Evolutionary conservation across 345 rosid species (phyloP).

Genomic region (Eucalyptus decipiens): DNA sequence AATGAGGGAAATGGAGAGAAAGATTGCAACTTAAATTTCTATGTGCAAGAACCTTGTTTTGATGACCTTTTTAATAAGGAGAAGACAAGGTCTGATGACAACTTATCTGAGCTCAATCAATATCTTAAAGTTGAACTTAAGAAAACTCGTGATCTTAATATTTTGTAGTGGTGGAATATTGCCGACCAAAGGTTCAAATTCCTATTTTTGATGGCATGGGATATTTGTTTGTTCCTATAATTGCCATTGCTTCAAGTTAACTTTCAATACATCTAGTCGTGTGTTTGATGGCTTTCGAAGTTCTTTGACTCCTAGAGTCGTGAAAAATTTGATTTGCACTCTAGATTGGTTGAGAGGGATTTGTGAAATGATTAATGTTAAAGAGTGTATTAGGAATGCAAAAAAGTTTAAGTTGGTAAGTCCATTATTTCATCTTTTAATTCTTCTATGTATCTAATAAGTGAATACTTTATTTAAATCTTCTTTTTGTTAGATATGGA

Average conservation of each 20-base stretch:
- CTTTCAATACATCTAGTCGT: fast-evolving
- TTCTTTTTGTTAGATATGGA: not conserved
- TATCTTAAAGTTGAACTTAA: not conserved
- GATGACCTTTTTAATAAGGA: too few relatives aligned
- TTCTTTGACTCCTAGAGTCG: not conserved
- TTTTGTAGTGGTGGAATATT: not conserved
- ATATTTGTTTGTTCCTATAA: not conserved
- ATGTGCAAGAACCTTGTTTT: not conserved
- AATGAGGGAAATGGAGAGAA: too few relatives aligned
- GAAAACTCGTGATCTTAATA: not conserved
- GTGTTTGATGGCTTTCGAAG: too few relatives aligned
- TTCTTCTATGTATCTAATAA: too few relatives aligned
- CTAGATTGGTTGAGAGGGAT: too few relatives aligned
- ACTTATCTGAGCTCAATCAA: not conserved
- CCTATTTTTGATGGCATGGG: not conserved
- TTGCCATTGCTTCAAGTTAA: too few relatives aligned
- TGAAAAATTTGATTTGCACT: too few relatives aligned
- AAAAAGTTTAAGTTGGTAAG: not conserved
- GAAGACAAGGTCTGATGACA: too few relatives aligned
- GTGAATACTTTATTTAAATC: not conserved
- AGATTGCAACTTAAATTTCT: too few relatives aligned
- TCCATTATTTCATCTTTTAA: too few relatives aligned
- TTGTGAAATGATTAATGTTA: too few relatives aligned
- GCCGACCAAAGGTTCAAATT: not conserved
- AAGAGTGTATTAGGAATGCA: not conserved